Conservation (phyloP, 2,329 filamentous ascomycete genomes). For the Trichoderma sp. region DNA sequence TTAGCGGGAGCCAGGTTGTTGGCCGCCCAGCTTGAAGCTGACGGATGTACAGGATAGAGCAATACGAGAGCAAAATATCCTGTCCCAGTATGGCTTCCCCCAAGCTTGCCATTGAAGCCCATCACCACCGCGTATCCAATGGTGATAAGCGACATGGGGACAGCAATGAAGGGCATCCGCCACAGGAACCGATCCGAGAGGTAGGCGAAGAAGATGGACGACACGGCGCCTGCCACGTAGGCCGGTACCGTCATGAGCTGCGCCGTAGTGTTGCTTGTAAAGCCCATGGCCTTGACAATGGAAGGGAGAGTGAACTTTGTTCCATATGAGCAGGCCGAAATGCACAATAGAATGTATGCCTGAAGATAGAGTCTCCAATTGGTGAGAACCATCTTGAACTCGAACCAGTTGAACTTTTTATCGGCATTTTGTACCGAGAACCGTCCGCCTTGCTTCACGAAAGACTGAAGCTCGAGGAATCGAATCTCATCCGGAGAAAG, state of each 20-base stretch:
- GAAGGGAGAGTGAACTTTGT: conserved; percentile 31
- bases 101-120: conserved; percentile 56
- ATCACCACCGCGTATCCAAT: conserved; percentile 61
- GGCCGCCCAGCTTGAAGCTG: conserved; percentile 66
- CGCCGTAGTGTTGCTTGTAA: conserved; percentile 31
- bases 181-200: conserved; percentile 17
- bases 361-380: conserved; percentile 23
- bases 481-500: conserved; percentile 43
- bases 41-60: conserved; percentile 67
- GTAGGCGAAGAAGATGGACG: conserved; percentile 9
- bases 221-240: conserved; percentile 13
- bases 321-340: conserved; percentile 31
- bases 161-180: conserved; percentile 11
- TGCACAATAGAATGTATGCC: conserved; percentile 6
- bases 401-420: conserved; percentile 16
- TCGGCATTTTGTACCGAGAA: conserved; percentile 33
- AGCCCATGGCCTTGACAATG: conserved; percentile 20
- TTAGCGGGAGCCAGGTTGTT: conserved; percentile 63
- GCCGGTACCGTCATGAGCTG: conserved; percentile 17
- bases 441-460: conserved; percentile 38
- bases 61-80: conserved; percentile 70
- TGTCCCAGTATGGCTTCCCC: conserved; percentile 48
- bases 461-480: conserved; percentile 37
- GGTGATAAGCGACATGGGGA: conserved; percentile 48
- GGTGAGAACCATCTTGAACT: conserved; percentile 16